Percentiles rank a stretch among this genome's conserved stretches.
Evolutionary conservation across 305 asterid species (phyloP).

Genomic region (Fraxinus floribunda): DNA sequence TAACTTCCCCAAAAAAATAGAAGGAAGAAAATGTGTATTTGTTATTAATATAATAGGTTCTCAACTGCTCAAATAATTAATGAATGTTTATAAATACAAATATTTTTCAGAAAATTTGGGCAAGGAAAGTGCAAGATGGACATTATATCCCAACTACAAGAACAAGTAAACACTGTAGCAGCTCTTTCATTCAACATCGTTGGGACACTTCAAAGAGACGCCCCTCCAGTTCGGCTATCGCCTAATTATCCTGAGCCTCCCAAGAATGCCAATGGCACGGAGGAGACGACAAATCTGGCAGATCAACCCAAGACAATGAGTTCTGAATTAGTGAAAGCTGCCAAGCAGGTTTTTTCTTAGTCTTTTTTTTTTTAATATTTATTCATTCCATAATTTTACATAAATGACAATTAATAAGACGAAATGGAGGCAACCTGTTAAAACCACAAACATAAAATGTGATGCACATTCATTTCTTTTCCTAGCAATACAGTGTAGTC

Average conservation of each 20-base stretch:
- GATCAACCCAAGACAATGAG: slow-evolving; percentile 74
- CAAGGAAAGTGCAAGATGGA: slow-evolving; percentile 46
- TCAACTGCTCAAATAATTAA: neutral
- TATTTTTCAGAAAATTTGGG: neutral
- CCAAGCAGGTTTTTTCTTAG: slow-evolving; percentile 57
- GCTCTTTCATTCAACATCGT: slow-evolving; percentile 69
- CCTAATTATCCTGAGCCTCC: slow-evolving; percentile 83
- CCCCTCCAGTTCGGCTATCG: slow-evolving; percentile 79
- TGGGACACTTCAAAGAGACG: slow-evolving; percentile 84
- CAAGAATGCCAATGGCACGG: slow-evolving; percentile 38
- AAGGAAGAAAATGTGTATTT: neutral
- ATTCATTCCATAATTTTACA: neutral
- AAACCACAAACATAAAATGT: neutral
- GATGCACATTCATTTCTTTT: neutral
- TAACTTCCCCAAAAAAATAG: neutral
- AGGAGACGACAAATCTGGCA: slow-evolving; percentile 51
- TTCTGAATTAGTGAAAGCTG: slow-evolving; percentile 77
- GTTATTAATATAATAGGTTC: neutral
- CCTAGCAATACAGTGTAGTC: neutral
- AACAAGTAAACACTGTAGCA: slow-evolving; percentile 66
- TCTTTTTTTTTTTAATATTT: neutral
- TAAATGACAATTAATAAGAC: neutral
- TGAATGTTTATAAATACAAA: neutral
- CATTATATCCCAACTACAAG: slow-evolving; percentile 79
- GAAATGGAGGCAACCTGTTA: neutral